phyloP scores from a whole-genome alignment of 2,329 filamentous ascomycete species.

The Ophidiomyces ophidiicola region DNA sequence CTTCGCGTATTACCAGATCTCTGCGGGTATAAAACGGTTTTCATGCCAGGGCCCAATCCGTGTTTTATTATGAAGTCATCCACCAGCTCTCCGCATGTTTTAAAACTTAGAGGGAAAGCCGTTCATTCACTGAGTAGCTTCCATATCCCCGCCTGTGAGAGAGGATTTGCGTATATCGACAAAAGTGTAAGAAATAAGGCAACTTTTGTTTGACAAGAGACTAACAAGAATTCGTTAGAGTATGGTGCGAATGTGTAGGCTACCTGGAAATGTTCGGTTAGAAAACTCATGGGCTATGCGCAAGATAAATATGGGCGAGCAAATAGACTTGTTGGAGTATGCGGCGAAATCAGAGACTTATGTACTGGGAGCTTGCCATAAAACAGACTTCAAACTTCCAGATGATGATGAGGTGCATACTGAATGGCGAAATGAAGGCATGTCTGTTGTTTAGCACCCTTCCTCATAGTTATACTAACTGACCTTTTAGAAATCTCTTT shows the following conservation, averaged over 20 bases:
- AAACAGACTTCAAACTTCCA: constrained; percentile 66
- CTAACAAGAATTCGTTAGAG: constrained; percentile 35
- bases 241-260: constrained; percentile 59
- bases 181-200: constrained; percentile 40
- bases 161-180: constrained; percentile 75
- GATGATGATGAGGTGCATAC: constrained; percentile 74
- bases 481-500: constrained; percentile 38
- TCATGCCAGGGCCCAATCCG: constrained; percentile 67
- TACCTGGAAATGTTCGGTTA: constrained; percentile 56
- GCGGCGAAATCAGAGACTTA: constrained; percentile 65
- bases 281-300: constrained; percentile 65
- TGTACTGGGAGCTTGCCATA: constrained; percentile 56
- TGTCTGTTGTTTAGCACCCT: constrained; percentile 1
- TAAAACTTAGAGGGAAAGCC: constrained; percentile 57
- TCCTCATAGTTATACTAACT: constrained; percentile 13
- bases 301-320: constrained; percentile 57
- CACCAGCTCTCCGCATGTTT: constrained; percentile 60
- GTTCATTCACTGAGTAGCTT: constrained; percentile 64
- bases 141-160: constrained; percentile 62
- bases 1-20: constrained; percentile 42
- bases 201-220: no score
- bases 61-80: constrained; percentile 73
- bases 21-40: constrained; percentile 68
- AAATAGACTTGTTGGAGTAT: constrained; percentile 62
- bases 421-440: constrained; percentile 63